Conservation (phyloP, 2,329 filamentous ascomycete species). For the Xylaria sp. region DNA sequence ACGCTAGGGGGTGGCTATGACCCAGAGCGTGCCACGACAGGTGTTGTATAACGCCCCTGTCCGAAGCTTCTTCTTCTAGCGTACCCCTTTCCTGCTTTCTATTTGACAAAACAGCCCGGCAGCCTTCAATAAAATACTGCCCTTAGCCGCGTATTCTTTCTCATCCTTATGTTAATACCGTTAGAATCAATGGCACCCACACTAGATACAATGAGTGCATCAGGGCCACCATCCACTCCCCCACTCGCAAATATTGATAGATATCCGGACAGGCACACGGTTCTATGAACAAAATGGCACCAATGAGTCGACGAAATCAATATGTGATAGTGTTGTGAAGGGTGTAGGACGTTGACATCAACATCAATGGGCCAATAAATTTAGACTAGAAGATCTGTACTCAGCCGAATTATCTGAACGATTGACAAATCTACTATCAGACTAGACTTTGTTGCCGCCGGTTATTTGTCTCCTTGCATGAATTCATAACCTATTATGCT, state of each 20-base stretch:
- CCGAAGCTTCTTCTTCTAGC: slow-evolving; percentile 14
- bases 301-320: neutral
- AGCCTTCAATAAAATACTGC: neutral
- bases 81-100: slow-evolving; percentile 1
- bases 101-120: slow-evolving; percentile 6
- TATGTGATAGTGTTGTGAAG: neutral
- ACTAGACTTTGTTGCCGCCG: neutral
- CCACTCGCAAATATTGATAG: slow-evolving; percentile 8
- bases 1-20: slow-evolving; percentile 14
- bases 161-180: neutral
- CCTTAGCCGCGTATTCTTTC: slow-evolving; percentile 7
- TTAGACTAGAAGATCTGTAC: no score
- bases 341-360: neutral
- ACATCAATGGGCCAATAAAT: neutral
- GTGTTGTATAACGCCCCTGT: slow-evolving; percentile 23
- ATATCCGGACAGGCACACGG: slow-evolving; percentile 7
- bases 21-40: slow-evolving; percentile 18
- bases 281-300: neutral
- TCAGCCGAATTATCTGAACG: neutral
- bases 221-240: slow-evolving; percentile 4
- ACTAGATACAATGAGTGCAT: slow-evolving; percentile 14
- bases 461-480: slow-evolving; percentile 1
- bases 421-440: neutral
- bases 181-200: slow-evolving; percentile 13
- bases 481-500: neutral